Evolutionary conservation across 2,329 filamentous ascomycete species (phyloP), one percentile per base, ranked within the genome.

Genomic region (Pezicula rhizophila): DNA sequence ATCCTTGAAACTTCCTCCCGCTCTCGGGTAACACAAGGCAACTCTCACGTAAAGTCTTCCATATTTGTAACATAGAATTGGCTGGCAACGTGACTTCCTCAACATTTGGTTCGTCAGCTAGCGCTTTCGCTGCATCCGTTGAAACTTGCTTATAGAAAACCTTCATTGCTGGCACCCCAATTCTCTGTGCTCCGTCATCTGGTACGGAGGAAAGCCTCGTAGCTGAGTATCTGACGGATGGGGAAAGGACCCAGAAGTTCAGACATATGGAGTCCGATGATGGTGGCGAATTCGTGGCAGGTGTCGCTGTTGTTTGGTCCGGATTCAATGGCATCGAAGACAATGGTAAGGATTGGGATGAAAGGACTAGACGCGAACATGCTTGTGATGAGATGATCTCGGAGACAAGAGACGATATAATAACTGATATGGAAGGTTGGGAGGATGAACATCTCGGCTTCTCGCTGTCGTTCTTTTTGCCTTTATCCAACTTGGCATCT

Each of bases 1-100:
- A 89, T n/a, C 75, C 77, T 60, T 78, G 73, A 55, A 87, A 85
- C 25, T 58, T 67, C 48, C 79, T 72, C 51, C 84, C 79, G 8
- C 68, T 68, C 0, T 56, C 61, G 1, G 85, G 84, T 8, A 89
- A 61, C 14, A 80, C 60, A 3, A 52, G 38, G 33, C 73, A 78
- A 54, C 76, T 82, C 7, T 59, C 60, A 10, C 68, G 60, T 23
- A 89, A 66, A 8, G 64, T 66, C 5, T 58, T 52, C 1, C 64
- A 56, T 6, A 84, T 64, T 26, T 68, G 67, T 5, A 62, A 49
- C 25, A 84, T 77, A 4, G 78, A 71, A 4, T 70, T 66, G 1
- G 52, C 53, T 0, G 82, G 79, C 28, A 87, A 64, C 26, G 66
- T 70, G 12, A 84, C 68, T 42, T 84, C 81, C 55, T 84, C 79